Base-by-base conservation (phyloP, 176 grass and related monocot genomes). In the Miscanthus lutarioriparius region DNA sequence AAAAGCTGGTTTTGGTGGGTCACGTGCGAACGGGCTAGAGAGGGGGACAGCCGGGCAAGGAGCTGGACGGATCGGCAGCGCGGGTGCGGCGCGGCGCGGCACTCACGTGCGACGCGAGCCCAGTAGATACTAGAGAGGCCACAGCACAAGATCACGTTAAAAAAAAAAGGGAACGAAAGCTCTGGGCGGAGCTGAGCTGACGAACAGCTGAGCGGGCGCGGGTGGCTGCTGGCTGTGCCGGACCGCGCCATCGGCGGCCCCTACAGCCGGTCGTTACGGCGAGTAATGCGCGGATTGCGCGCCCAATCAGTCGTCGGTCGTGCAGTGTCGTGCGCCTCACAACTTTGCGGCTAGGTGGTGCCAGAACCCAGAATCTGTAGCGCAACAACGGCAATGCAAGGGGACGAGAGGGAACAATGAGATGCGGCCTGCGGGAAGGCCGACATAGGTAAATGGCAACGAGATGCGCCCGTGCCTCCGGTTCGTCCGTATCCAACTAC, bases 281-380 rank as follows among this genome's bases (percentile, higher is more conserved):
- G 37, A 70, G 15, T 70, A 33, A 59, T 9, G 61, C 44, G 67
- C 22, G 53, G 33, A 63, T 63, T 63, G 59, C 58, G n/a, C 58
- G 23, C 20, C 1, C 32, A 22, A 23, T 47, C 33, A 13, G 32
- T 1, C 20, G 22, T 0, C 2, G 16, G 54, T 77, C 74, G 74
- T 77, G 73, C 73, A n/a, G 12, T 2, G 64, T 75, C 68, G 76
- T 69, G 87, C 69, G 54, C 61, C 68, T 51, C 82, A 84, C 58
- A 44, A 69, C 47, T 80, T 13, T 30, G n/a, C 28, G 10, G 17
- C 11, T 72, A 11, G 37, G 25, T 64, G 61, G 61, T 27, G 26
- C 4, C 61, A 49, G 14, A 49, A 49, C 4, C 14, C 0, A 10
- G 3, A 25, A 59, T 56, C 54, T 25, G 56, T 61, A 61, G 0